phyloP scores from a whole-genome alignment of 2,329 filamentous ascomycete genomes.

The Xylaria sp. region DNA sequence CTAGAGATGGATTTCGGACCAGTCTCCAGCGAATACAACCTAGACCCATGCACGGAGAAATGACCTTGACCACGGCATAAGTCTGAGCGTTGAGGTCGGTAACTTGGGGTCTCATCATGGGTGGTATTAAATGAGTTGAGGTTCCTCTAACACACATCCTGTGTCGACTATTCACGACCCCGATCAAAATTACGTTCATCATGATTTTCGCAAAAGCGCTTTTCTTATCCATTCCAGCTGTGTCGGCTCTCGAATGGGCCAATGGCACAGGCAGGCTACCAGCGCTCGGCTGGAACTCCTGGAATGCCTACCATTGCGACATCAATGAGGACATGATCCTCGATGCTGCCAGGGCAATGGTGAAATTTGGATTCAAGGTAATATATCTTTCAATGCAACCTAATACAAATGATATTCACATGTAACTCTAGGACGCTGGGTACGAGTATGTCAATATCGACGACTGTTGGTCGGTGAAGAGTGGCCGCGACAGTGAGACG shows the following conservation, averaged over 20 bases:
- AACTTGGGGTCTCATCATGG: not conserved
- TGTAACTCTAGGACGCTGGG: constrained; percentile 44
- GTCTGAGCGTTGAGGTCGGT: not conserved
- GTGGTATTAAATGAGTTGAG: not conserved
- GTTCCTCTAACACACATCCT: not conserved
- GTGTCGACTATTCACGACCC: not conserved
- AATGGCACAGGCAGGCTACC: constrained; percentile 30
- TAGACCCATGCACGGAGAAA: not conserved
- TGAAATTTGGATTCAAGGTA: constrained; percentile 41
- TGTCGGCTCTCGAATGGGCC: constrained; percentile 16
- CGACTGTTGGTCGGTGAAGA: constrained; percentile 54
- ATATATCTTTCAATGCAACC: not conserved
- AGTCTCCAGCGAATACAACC: constrained; percentile 1
- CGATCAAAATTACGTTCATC: not conserved
- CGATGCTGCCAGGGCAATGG: constrained; percentile 36
- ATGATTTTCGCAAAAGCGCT: constrained; percentile 7
- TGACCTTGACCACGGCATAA: not conserved
- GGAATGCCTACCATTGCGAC: constrained; percentile 49
- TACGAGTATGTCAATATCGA: constrained; percentile 58
- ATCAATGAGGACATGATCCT: constrained; percentile 47
- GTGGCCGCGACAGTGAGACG: constrained; percentile 37
- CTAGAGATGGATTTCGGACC: not conserved
- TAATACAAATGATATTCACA: not conserved
- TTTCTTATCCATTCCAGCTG: constrained; percentile 5
- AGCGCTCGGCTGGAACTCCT: constrained; percentile 46